A percentile compares a stretch with the other conserved stretches of the same genome.
phyloP scores from a whole-genome alignment of 2,329 filamentous ascomycete genomes.

The Fusarium musae region DNA sequence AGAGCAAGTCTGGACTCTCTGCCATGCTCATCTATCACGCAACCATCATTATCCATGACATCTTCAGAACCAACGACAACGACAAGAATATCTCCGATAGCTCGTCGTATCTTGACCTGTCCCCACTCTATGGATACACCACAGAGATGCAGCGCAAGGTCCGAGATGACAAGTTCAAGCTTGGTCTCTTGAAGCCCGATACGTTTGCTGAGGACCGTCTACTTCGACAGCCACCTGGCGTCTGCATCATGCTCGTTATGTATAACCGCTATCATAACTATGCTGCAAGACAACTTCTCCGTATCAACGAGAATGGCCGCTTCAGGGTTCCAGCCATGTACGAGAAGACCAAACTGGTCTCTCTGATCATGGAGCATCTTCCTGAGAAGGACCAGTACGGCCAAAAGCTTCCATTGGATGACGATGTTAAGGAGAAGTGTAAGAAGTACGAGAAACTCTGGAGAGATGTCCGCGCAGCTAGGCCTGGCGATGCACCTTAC shows the following conservation, averaged over 20 bases:
- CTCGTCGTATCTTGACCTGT: conserved; percentile 60
- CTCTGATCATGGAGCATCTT: background rate
- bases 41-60: conserved; percentile 63
- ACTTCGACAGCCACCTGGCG: conserved; percentile 72
- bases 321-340: conserved; percentile 46
- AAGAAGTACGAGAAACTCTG: background rate
- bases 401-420: background rate
- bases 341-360: background rate
- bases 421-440: background rate
- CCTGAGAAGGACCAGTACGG: background rate
- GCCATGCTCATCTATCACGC: conserved; percentile 61
- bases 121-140: conserved; percentile 56
- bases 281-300: conserved; percentile 74
- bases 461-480: background rate
- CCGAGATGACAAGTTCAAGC: conserved; percentile 47
- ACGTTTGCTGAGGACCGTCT: conserved; percentile 73
- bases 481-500: background rate
- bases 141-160: conserved; percentile 48
- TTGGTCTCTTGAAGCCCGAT: conserved; percentile 62
- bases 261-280: conserved; percentile 85
- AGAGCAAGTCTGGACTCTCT: conserved; percentile 57
- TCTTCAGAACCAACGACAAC: conserved; percentile 54
- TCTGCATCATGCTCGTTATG: conserved; percentile 76
- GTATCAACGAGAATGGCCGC: conserved; percentile 56
- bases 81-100: conserved; percentile 47